Evolutionary conservation across 2,329 filamentous ascomycete species (phyloP).

Genomic region (Raffaelea ambrosiae): DNA sequence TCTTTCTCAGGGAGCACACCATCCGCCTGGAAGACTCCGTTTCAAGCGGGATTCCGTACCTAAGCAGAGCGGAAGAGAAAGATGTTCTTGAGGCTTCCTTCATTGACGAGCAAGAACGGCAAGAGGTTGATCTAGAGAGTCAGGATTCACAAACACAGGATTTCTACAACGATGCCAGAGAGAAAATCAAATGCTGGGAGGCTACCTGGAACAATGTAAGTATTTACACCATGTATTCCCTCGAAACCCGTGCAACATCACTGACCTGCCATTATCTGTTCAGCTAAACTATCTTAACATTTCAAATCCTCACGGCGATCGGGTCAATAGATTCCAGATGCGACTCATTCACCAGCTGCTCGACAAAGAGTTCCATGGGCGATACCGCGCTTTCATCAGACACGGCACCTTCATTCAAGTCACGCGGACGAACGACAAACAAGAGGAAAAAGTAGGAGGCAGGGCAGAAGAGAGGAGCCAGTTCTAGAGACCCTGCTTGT

Average conservation of each 20-base stretch:
- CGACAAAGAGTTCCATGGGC: constrained; percentile 12
- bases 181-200: constrained; percentile 9
- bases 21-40: constrained; percentile 19
- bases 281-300: constrained; percentile 11
- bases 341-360: constrained; percentile 19
- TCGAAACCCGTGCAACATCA: no score
- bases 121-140: constrained; percentile 1
- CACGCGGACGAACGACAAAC: constrained; percentile 4
- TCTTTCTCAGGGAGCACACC: constrained; percentile 19
- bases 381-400: constrained; percentile 9
- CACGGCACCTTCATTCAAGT: constrained; percentile 12
- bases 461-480: no score
- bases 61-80: constrained; percentile 17
- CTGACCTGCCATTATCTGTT: not conserved
- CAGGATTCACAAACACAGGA: constrained; percentile 5
- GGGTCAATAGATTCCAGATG: constrained; percentile 18
- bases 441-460: constrained; percentile 5
- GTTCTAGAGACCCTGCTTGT: no score
- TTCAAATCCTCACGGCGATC: constrained; percentile 14
- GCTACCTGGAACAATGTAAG: not conserved
- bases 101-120: not conserved
- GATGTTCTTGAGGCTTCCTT: constrained; percentile 4
- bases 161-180: constrained; percentile 2
- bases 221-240: no score
- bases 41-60: constrained; percentile 21